Evolutionary conservation across 768 basidiomycete genomes (phyloP).

Genomic region (Trametes maxima): DNA sequence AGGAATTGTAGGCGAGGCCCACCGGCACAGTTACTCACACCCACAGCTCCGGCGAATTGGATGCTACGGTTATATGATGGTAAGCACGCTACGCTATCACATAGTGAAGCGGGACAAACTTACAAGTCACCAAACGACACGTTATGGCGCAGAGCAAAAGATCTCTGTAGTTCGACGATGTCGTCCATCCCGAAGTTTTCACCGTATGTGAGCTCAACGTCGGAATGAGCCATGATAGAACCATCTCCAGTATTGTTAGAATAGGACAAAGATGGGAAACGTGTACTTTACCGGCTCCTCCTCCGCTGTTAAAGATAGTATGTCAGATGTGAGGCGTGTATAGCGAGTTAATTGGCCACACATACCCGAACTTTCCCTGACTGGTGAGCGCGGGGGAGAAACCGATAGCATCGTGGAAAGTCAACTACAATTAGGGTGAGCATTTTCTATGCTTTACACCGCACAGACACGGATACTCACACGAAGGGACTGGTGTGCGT

Average conservation of each 20-base stretch:
- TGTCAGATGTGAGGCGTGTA: neutral
- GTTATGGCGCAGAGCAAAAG: neutral
- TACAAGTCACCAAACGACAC: slow-evolving; percentile 9
- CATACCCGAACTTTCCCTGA: too few species aligned
- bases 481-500: neutral
- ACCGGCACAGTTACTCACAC: slow-evolving; percentile 25
- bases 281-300: slow-evolving; percentile 8
- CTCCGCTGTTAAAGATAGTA: neutral
- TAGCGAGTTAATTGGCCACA: neutral
- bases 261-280: neutral
- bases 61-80: slow-evolving; percentile 16
- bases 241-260: slow-evolving; percentile 9
- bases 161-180: neutral
- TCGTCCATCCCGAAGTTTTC: slow-evolving; percentile 12
- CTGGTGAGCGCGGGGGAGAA: slow-evolving; percentile 24
- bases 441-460: too few species aligned
- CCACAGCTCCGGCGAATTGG: slow-evolving; percentile 33
- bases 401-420: slow-evolving; percentile 1
- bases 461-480: neutral
- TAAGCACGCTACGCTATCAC: neutral
- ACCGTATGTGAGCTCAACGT: slow-evolving; percentile 17
- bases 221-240: slow-evolving; percentile 15
- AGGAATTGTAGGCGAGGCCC: slow-evolving; percentile 26
- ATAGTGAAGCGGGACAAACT: neutral
- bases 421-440: neutral